Evolutionary conservation across 140 eudicot species (phyloP).

Genomic region (Erigeron philadelphicus): DNA sequence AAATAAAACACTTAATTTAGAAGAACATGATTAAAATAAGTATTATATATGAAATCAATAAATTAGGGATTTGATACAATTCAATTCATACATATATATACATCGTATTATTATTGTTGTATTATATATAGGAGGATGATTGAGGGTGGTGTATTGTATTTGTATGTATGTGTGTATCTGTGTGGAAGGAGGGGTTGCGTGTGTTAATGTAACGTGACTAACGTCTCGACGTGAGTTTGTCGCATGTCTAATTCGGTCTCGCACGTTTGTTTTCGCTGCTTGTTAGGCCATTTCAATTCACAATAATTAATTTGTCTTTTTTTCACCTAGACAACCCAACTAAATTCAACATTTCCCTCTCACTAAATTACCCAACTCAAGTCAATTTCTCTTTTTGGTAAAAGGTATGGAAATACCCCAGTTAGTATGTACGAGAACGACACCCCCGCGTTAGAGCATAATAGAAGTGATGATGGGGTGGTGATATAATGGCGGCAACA

Average conservation of each 20-base stretch:
- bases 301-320: too few relatives aligned
- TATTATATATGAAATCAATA: not conserved
- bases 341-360: too few relatives aligned
- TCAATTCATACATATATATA: not conserved
- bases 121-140: not conserved
- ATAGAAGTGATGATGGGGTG: too few relatives aligned
- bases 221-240: conserved; percentile 45
- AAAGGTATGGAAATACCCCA: too few relatives aligned
- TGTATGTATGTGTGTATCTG: not conserved
- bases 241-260: conserved; percentile 48
- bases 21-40: not conserved
- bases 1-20: not conserved
- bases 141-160: not conserved
- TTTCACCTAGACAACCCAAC: too few relatives aligned
- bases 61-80: not conserved
- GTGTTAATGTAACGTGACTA: conserved; percentile 37
- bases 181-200: conserved; percentile 53
- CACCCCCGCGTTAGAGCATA: too few relatives aligned
- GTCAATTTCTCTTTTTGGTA: too few relatives aligned
- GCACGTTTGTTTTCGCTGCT: not conserved
- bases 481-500: too few relatives aligned
- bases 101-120: too few relatives aligned
- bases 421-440: too few relatives aligned
- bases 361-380: too few relatives aligned
- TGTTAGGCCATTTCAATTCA: too few relatives aligned